Base-by-base conservation (phyloP, 495 filamentous ascomycete species). In the Penicillium canariense region DNA sequence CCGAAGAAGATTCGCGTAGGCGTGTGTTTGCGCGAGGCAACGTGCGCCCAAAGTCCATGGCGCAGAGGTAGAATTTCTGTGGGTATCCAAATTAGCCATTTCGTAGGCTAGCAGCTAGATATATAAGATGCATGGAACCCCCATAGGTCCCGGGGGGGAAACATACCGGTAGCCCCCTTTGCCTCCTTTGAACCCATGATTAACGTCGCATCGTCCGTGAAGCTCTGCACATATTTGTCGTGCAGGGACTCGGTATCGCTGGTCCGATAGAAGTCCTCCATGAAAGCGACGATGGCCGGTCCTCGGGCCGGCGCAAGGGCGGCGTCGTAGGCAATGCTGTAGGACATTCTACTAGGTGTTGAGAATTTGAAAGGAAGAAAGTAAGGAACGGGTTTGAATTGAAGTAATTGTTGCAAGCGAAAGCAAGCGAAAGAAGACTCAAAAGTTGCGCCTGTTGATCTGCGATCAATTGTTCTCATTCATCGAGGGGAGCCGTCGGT, bases 211-310 rank as follows among this genome's bases (percentile, higher is more conserved):
- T 81, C 76, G 0, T 66, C 49, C 0, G 83, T 84, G 62, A 85
- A 87, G 35, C 48, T 71, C 20, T 72, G 56, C 15, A 78, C 77
- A 60, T 85, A 86, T 60, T 72, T 67, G 22, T 83, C 80, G 60
- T 86, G 81, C 5, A 69, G 65, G 38, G 74, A 71, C 26, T 83
- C 79, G 11, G 73, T 81, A 60, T 86, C 84, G 45, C 80, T 82
- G 12, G 71, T 76, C 23, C 65, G 60, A 61, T 86, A 87, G 71
- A 87, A 86, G 36, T 73, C 61, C 61, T 81, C 71, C 67, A 84
- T 77, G 68, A 81, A 85, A 20, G 62, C 42, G 48, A 70, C 59
- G 48, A 80, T 68, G 26, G 66, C 67, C 6, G 65, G 42, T 43
- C 54, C 69, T 40, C 57, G 68, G 11, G 68, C 47, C 9, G 70